These are phyloP conservation scores for Xanthoconium separans DNA, from an alignment of 1,284 basidiomycete species.

Conservation along the genomic window DNA sequence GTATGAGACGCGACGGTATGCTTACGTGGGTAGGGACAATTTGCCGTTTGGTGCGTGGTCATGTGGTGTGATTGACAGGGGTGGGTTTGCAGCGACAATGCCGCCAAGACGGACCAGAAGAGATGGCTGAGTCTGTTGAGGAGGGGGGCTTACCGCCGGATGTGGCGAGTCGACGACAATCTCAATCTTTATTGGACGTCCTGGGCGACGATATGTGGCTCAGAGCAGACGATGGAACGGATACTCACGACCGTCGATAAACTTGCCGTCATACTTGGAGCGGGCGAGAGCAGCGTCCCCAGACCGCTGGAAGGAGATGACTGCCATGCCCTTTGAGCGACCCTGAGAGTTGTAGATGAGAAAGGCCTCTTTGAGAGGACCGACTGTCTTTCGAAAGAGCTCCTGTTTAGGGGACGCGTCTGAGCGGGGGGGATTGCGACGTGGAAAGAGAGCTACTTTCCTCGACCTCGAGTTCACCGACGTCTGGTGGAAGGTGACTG, in stretches of 20 bases:
- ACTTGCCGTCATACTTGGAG: slow-evolving; percentile 68
- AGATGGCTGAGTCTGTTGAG: slow-evolving; percentile 31
- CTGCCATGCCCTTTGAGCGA: slow-evolving; percentile 71
- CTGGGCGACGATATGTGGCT: slow-evolving; percentile 34
- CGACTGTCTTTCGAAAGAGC: slow-evolving; percentile 71
- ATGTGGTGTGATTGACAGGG: slow-evolving; percentile 7
- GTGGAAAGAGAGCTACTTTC: slow-evolving; percentile 39
- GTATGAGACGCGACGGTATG: background rate
- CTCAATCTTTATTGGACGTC: slow-evolving; percentile 68
- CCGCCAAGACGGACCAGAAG: slow-evolving; percentile 37
- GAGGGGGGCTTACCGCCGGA: slow-evolving; percentile 7
- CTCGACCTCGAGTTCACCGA: slow-evolving; percentile 66
- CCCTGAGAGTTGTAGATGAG: slow-evolving; percentile 72
- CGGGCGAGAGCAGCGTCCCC: slow-evolving; percentile 62
- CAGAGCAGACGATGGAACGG: background rate
- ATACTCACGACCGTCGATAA: slow-evolving; percentile 70
- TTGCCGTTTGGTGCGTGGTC: slow-evolving; percentile 17
- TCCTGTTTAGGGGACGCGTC: slow-evolving; percentile 43
- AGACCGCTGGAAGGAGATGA: slow-evolving; percentile 60
- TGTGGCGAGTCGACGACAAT: slow-evolving; percentile 49
- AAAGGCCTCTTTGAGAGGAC: slow-evolving; percentile 66
- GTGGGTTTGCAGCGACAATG: slow-evolving; percentile 6
- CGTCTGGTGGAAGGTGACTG: slow-evolving; percentile 67
- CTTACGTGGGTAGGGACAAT: slow-evolving; percentile 14
- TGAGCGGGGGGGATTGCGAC: background rate